Evolutionary conservation across 2,329 filamentous ascomycete genomes (phyloP).

Genomic region (Stachybotrys elegans): DNA sequence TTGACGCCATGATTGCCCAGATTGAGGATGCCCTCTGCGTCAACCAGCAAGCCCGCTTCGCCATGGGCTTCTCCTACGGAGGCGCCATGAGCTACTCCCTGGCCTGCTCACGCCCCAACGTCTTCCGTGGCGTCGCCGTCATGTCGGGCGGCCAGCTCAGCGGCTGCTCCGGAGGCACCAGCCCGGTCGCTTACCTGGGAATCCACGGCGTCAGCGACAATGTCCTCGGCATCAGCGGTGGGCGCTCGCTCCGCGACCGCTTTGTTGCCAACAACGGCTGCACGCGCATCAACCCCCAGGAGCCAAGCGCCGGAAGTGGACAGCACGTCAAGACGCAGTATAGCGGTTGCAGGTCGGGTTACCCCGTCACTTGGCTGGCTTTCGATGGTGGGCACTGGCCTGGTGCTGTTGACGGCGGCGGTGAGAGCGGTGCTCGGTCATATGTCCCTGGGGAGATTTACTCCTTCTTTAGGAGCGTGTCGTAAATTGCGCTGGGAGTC

Average conservation of each 20-base stretch:
- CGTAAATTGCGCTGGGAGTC: too few species aligned
- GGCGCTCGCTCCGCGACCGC: background rate
- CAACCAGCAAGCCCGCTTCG: background rate
- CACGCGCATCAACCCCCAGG: background rate
- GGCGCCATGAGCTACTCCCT: background rate
- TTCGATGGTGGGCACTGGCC: conserved; percentile 18
- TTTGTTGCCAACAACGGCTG: background rate
- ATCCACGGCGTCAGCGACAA: background rate
- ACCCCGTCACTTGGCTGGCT: background rate
- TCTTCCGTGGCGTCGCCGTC: background rate
- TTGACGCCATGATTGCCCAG: background rate
- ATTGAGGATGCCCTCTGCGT: background rate
- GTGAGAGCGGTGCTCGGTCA: too few species aligned
- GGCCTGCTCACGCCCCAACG: background rate
- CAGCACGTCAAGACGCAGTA: background rate
- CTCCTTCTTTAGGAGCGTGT: too few species aligned
- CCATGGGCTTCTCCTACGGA: background rate
- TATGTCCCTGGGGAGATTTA: too few species aligned
- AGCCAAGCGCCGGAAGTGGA: background rate
- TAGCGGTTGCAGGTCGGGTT: background rate
- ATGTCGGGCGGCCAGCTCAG: conserved; percentile 4
- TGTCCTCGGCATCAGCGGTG: background rate
- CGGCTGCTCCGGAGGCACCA: background rate
- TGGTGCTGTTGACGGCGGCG: conserved; percentile 12
- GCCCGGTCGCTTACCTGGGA: background rate